phyloP scores from a whole-genome alignment of 106 monocot genomes.

The Dendrobium officinale region DNA sequence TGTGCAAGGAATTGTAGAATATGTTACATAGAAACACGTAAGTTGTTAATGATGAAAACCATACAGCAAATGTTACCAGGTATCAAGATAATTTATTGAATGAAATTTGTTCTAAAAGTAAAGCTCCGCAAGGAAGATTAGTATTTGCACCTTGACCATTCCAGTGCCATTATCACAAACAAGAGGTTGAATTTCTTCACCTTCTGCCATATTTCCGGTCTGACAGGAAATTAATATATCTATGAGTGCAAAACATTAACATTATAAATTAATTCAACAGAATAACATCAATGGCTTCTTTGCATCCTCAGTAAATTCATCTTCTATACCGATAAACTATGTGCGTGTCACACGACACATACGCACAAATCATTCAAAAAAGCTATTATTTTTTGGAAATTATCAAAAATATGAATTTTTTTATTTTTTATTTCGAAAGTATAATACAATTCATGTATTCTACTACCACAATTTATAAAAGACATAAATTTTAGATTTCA shows the following conservation, averaged over 20 bases:
- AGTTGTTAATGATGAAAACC: neutral
- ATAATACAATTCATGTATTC: no score
- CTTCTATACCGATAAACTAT: neutral
- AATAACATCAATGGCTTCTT: neutral
- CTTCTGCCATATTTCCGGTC: constrained; percentile 16
- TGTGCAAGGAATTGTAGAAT: no score
- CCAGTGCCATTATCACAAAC: constrained; percentile 32
- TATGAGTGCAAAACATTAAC: neutral
- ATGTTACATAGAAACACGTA: neutral
- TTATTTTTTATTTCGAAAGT: neutral
- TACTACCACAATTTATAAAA: no score
- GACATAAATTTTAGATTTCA: neutral
- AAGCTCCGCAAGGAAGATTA: neutral
- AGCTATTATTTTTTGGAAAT: neutral
- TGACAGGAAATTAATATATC: neutral
- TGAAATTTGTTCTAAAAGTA: neutral
- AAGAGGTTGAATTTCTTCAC: constrained; percentile 30
- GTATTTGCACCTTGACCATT: constrained; percentile 26
- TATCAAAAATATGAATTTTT: neutral
- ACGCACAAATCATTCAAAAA: neutral
- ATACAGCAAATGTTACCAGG: neutral
- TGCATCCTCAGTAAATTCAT: neutral
- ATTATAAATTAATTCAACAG: neutral
- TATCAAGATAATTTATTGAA: neutral
- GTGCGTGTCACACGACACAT: neutral